Evolutionary conservation across 2,329 filamentous ascomycete genomes (phyloP).

Genomic region (Alternaria triticimaculans): DNA sequence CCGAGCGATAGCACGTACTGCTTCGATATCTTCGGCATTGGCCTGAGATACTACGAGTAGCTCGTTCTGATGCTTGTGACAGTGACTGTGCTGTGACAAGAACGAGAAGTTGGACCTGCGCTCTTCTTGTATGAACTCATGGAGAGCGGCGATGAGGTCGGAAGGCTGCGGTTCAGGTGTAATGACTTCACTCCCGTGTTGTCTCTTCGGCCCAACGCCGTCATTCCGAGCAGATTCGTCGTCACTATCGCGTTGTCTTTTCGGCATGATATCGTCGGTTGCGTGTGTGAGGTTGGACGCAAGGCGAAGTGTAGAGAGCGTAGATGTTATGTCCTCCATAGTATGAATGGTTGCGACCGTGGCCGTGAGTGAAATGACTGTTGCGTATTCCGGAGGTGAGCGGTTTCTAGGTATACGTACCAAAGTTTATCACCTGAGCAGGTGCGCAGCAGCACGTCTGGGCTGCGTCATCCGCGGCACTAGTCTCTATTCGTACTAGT

Average conservation of each 20-base stretch:
- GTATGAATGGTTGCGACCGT: not conserved
- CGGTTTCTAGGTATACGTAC: not conserved
- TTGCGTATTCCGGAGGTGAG: not conserved
- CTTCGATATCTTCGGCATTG: not conserved
- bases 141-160: constrained; percentile 5
- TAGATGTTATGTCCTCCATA: too few species aligned
- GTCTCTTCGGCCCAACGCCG: not conserved
- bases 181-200: not conserved
- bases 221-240: not conserved
- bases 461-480: not conserved
- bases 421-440: not conserved
- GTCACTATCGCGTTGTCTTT: not conserved
- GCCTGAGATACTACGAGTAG: constrained; percentile 14
- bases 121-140: constrained; percentile 18
- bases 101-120: constrained; percentile 21
- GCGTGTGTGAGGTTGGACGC: not conserved
- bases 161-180: not conserved
- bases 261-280: not conserved
- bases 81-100: constrained; percentile 16
- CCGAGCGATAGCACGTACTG: not conserved
- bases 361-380: not conserved
- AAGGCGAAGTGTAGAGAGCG: not conserved
- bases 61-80: constrained; percentile 8
- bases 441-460: not conserved
- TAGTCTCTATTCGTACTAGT: not conserved